Conservation (phyloP, 129 eudicot genomes). For the Tanacetum coccineum region DNA sequence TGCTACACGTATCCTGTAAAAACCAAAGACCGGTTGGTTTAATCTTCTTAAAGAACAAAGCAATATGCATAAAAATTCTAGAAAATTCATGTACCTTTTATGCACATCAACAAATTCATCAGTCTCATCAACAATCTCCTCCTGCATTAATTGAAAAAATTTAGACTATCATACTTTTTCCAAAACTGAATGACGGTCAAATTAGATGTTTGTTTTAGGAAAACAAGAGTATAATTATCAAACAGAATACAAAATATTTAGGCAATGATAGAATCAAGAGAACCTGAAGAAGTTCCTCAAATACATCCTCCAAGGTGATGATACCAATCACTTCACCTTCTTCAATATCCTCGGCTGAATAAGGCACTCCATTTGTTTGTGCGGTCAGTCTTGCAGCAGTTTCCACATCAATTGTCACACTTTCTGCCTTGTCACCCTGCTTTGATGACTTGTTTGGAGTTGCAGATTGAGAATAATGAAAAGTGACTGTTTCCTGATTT, state of each 20-base stretch:
- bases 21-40: background rate
- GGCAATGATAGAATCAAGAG: background rate
- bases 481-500: slow-evolving; percentile 26
- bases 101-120: slow-evolving; percentile 98
- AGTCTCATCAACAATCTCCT: slow-evolving; percentile 97
- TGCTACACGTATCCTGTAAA: slow-evolving; percentile 88
- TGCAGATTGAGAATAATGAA: slow-evolving; percentile 32
- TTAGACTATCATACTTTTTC: background rate
- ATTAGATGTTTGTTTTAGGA: background rate
- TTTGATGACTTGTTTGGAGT: slow-evolving; percentile 35
- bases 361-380: slow-evolving; percentile 35
- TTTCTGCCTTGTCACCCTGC: slow-evolving; percentile 41
- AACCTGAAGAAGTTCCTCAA: slow-evolving; percentile 98
- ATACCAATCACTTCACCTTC: slow-evolving; percentile 93
- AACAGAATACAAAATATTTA: background rate
- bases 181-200: background rate
- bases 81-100: slow-evolving; percentile 49
- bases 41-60: background rate
- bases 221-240: no score
- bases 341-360: slow-evolving; percentile 58
- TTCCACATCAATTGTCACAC: slow-evolving; percentile 65
- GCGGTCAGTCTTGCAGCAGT: slow-evolving; percentile 16
- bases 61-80: background rate
- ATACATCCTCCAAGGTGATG: slow-evolving; percentile 96
- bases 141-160: slow-evolving; percentile 47